Base-by-base conservation (phyloP, 768 basidiomycete genomes). In the Harrya chromipes region DNA sequence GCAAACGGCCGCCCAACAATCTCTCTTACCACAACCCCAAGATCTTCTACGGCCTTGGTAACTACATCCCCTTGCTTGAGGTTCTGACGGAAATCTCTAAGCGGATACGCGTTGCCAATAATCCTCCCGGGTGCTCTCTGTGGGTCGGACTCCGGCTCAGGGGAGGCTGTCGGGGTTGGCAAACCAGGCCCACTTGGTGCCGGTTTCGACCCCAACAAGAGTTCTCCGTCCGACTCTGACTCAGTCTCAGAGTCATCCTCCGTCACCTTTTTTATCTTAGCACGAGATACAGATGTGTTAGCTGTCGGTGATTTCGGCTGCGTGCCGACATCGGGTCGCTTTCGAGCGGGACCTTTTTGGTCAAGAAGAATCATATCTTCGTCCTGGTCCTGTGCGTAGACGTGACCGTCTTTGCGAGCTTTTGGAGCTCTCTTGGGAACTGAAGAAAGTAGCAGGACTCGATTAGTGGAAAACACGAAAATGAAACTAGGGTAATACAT, bases 21-120 rank as follows among this genome's bases (percentile, higher is more conserved):
- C 62, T 91, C 86, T 50, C 74, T 72, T 39, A 94, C 79, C 10
- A 93, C 84, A 14, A 66, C 74, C 12, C 76, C 81, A 40, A 94
- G 67, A 65, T 94, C 93, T 57, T 87, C 83, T 8, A 92, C 86
- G 0, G 90, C 91, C 68, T 94, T 92, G 13, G 78, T 81, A 34
- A 94, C 89, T 17, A 92, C 71, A 64, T 92, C 91, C 0, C 90
- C 90, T 46, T 77, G 77, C 23, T 73, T 76, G 29, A 89, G 70
- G 61, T 90, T 87, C 58, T 76, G 72, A 52, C 73, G 71, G 71
- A 94, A 97, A 66, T 95, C 93, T 40, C 73, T 72, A 44, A 94
- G 71, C 1, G 93, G 93, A 55, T 75, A 74, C 0, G 84, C 81
- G 34, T 74, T 79, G 9, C 90, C 87, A 34, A 95, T 81, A 45